Evolutionary conservation across 2,329 filamentous ascomycete species (phyloP).

Genomic region (Cadophora sp.): DNA sequence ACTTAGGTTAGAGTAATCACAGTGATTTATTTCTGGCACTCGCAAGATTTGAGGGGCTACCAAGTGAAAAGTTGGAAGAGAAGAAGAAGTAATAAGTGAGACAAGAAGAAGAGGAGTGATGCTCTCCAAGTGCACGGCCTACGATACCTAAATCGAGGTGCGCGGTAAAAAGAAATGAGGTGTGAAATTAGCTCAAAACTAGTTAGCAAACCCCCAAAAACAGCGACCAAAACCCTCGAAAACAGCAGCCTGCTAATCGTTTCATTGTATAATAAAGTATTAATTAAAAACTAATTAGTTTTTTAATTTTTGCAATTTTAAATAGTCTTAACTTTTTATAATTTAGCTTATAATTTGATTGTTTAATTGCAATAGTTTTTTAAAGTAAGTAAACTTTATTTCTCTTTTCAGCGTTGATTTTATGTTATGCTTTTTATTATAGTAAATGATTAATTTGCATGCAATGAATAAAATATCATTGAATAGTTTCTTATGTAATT

Average conservation of each 20-base stretch:
- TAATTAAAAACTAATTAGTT: too few relatives aligned
- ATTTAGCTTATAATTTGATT: too few relatives aligned
- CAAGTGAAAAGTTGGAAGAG: not conserved
- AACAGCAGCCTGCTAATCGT: conserved; percentile 10
- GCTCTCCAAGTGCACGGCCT: not conserved
- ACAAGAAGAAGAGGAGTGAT: not conserved
- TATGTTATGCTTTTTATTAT: too few relatives aligned
- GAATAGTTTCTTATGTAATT: too few relatives aligned
- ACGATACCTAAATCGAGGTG: not conserved
- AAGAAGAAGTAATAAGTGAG: not conserved
- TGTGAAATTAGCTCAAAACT: not conserved
- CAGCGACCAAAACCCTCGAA: conserved; percentile 11
- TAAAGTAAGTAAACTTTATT: too few relatives aligned
- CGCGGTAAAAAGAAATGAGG: not conserved
- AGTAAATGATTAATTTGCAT: too few relatives aligned
- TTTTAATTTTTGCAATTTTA: too few relatives aligned
- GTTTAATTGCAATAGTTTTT: too few relatives aligned
- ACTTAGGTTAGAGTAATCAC: conserved; percentile 1
- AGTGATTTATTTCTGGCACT: not conserved
- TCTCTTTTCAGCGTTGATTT: too few relatives aligned
- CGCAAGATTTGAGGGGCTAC: not conserved
- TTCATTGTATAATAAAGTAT: not conserved
- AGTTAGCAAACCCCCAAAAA: conserved; percentile 7
- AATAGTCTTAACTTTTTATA: too few relatives aligned
- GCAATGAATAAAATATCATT: too few relatives aligned